These are phyloP conservation scores for Vigna nakashimae DNA, from an alignment of 306 rosid genomes.

Conservation along the genomic window DNA sequence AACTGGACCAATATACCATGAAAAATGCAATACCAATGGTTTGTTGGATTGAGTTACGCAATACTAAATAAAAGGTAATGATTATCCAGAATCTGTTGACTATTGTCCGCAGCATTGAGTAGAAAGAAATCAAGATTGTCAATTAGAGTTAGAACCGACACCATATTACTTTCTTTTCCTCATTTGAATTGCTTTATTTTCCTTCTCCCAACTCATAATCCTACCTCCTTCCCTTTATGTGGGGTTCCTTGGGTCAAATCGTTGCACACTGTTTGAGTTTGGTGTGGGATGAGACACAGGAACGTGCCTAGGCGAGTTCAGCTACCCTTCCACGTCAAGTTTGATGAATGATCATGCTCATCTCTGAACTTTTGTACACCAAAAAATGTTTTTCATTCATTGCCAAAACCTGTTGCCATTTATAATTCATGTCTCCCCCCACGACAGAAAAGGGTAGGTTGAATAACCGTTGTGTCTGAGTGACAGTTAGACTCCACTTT, in stretches of 20 bases:
- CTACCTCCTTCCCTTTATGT: background rate
- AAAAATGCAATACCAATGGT: background rate
- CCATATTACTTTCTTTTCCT: background rate
- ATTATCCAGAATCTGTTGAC: background rate
- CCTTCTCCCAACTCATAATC: background rate
- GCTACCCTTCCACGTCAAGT: conserved; percentile 37
- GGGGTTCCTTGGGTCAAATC: conserved; percentile 23
- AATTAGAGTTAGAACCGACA: background rate
- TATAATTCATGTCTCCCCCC: background rate
- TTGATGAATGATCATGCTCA: background rate
- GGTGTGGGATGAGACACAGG: background rate
- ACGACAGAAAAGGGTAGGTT: conserved; percentile 44
- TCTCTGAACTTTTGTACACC: background rate
- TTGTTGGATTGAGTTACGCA: background rate
- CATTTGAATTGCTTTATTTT: background rate
- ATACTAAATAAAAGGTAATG: background rate
- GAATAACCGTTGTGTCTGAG: conserved; percentile 32
- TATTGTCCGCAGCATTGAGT: background rate
- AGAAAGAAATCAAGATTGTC: background rate
- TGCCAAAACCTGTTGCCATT: background rate
- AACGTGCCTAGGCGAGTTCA: background rate
- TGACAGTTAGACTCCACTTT: background rate
- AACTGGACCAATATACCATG: background rate
- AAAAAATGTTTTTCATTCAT: background rate
- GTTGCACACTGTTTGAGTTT: background rate